Evolutionary conservation across 2,329 filamentous ascomycete genomes (phyloP), one percentile per base, ranked within the genome.

Genomic region (Aspergillus fijiensis): DNA sequence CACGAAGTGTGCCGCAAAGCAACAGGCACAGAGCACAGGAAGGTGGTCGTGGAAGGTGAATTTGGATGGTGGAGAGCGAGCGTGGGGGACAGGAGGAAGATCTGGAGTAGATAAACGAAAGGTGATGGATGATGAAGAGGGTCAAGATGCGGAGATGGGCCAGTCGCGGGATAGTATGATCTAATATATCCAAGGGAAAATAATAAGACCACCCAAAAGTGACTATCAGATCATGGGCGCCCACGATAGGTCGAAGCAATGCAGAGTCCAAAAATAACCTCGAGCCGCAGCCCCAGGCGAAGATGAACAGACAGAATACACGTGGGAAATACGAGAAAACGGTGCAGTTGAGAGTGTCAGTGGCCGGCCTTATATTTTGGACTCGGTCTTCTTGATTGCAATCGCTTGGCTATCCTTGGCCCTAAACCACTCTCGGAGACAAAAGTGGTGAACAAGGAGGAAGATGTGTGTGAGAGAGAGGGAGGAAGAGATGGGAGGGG

Each of bases 301-400:
- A 60, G 58, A 63, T 60, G 57, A 63, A 33, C 57, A 63, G 60
- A 50, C 49, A 56, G 55, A 59, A 65, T 62, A 60, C 66, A 68
- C 66, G 66, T 68, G 66, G 66, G 57, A 61, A 67, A 68, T 68
- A 68, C 66, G 66, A 68, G 66, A 66, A 66, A 68, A 68, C 65
- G 66, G 65, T 55, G 55, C 51, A 51, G 42, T 39, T n/a, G 29
- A 23, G 12, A 52, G 29, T 52, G 35, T 35, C 25, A 53, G 33
- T 27, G 21, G 23, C 11, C 12, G 21, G 39, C 23, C 23, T 53
- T 53, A 12, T 42, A 35, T 53, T 53, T 53, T 21, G 31, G 23
- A 16, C 39, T 42, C 39, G 33, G 29, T 35, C 39, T 16, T 45
- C 39, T 45, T 45, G 39, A 9, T 45, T 45, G 39, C 39, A 19